These are phyloP conservation scores for Elongisporangium senticosum DNA, from an alignment of 352 stramenopile species.

Conservation along the genomic window DNA sequence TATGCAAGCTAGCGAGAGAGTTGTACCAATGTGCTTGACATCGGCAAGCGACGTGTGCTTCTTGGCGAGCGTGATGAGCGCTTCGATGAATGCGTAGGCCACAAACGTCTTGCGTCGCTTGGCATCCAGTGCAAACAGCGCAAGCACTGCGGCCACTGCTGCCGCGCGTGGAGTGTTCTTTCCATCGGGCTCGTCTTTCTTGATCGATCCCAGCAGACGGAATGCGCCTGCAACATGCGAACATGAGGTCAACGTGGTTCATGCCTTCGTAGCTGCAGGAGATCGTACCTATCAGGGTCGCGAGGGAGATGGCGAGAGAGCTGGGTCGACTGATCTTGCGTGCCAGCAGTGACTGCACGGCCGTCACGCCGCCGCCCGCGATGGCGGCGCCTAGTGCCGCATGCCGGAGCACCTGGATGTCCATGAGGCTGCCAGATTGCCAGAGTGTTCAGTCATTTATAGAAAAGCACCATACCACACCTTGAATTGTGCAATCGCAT, in stretches of 20 bases:
- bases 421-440: not conserved
- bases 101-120: slow-evolving; percentile 43
- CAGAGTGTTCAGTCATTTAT: not conserved
- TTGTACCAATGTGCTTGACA: slow-evolving; percentile 42
- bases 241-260: not conserved
- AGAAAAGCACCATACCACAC: not conserved
- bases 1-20: not conserved
- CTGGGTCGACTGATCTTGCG: slow-evolving; percentile 29
- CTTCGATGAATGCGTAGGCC: slow-evolving; percentile 47
- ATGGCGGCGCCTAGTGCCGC: slow-evolving; percentile 30
- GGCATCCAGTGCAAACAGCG: slow-evolving; percentile 36
- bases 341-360: slow-evolving; percentile 33
- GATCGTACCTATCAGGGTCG: slow-evolving; percentile 41
- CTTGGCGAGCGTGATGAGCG: slow-evolving; percentile 27
- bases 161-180: slow-evolving; percentile 28
- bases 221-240: slow-evolving; percentile 22
- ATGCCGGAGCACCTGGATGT: slow-evolving; percentile 35
- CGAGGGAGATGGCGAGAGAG: slow-evolving; percentile 42
- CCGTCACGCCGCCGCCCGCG: slow-evolving; percentile 22
- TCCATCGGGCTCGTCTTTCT: not conserved
- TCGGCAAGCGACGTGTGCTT: slow-evolving; percentile 25
- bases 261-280: not conserved
- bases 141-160: slow-evolving; percentile 22
- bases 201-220: slow-evolving; percentile 37
- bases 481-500: not conserved